phyloP scores from a whole-genome alignment of 768 basidiomycete genomes.

The Scleroderma citrinum region DNA sequence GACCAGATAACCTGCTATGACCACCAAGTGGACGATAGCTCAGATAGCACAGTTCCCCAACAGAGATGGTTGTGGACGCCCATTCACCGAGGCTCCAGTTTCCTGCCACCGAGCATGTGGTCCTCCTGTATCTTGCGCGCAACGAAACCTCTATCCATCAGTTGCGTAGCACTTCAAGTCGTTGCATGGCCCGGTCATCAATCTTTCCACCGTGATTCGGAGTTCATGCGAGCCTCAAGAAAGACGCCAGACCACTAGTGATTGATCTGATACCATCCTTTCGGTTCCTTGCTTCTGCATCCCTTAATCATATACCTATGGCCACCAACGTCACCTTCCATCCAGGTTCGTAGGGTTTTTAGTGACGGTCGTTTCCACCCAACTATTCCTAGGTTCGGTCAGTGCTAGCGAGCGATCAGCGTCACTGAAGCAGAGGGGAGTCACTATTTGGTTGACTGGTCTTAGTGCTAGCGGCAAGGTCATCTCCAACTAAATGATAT shows the following conservation, averaged over 20 bases:
- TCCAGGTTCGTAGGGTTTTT: neutral
- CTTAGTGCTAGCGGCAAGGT: conserved; percentile 95
- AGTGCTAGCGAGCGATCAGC: conserved; percentile 56
- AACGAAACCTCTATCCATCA: too few species aligned
- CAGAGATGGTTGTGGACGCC: too few species aligned
- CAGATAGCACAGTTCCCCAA: too few species aligned
- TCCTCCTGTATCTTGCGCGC: too few species aligned
- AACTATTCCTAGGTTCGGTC: conserved; percentile 59
- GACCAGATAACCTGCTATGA: too few species aligned
- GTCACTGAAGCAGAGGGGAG: conserved; percentile 73
- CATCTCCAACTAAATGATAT: neutral
- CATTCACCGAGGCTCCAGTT: too few species aligned
- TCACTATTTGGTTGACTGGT: conserved; percentile 96
- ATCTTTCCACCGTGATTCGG: too few species aligned
- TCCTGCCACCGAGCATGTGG: neutral
- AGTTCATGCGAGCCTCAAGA: too few species aligned
- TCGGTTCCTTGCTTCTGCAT: neutral
- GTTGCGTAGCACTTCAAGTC: too few species aligned
- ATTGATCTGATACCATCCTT: neutral
- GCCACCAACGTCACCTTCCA: neutral
- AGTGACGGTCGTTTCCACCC: neutral
- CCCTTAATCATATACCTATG: neutral
- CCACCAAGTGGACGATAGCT: too few species aligned
- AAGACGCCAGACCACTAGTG: too few species aligned
- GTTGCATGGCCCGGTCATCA: too few species aligned